Percentiles rank a stretch among this genome's conserved stretches.
phyloP scores from a whole-genome alignment of 495 filamentous ascomycete species.

The Aspergillus nanangensis region DNA sequence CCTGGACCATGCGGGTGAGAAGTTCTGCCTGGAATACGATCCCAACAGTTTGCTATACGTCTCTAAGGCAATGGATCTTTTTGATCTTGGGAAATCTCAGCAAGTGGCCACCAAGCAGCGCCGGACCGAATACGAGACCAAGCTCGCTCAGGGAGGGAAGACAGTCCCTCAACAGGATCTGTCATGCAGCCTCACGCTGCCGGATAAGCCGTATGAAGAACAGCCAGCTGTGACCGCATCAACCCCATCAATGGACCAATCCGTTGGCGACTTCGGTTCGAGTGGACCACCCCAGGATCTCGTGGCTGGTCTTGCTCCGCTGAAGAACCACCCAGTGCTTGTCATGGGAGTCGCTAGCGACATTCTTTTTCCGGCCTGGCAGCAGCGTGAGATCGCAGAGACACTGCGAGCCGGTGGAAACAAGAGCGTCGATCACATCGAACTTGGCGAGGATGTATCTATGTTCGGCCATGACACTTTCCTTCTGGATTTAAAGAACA shows the following conservation, averaged over 20 bases:
- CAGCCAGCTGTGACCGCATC: conserved; percentile 45
- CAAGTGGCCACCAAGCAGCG: conserved; percentile 48
- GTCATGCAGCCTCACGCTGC: conserved; percentile 79
- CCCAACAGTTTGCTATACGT: conserved; percentile 95
- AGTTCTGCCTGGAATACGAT: conserved; percentile 98
- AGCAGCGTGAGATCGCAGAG: conserved; percentile 91
- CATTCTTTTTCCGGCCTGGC: conserved; percentile 97
- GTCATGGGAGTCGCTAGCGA: conserved; percentile 95
- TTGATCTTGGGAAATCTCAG: conserved; percentile 76
- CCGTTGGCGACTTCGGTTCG: conserved; percentile 9
- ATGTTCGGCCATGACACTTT: conserved; percentile 98
- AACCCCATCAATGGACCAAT: conserved; percentile 19
- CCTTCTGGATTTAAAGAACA: conserved; percentile 83
- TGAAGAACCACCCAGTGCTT: conserved; percentile 72
- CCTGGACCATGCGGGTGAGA: conserved; percentile 96
- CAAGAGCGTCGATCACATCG: conserved; percentile 73
- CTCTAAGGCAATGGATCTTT: conserved; percentile 98
- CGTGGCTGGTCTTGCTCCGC: conserved; percentile 63
- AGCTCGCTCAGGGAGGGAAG: conserved; percentile 35
- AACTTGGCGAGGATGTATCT: conserved; percentile 87
- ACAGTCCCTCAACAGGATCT: conserved; percentile 26
- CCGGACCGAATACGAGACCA: conserved; percentile 45
- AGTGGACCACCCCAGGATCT: conserved; percentile 66
- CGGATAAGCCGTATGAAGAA: conserved; percentile 82
- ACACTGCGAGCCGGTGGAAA: conserved; percentile 76